Base-by-base conservation (phyloP, 1,139 yeast species). In the Yamadazyma songkhlaensis region DNA sequence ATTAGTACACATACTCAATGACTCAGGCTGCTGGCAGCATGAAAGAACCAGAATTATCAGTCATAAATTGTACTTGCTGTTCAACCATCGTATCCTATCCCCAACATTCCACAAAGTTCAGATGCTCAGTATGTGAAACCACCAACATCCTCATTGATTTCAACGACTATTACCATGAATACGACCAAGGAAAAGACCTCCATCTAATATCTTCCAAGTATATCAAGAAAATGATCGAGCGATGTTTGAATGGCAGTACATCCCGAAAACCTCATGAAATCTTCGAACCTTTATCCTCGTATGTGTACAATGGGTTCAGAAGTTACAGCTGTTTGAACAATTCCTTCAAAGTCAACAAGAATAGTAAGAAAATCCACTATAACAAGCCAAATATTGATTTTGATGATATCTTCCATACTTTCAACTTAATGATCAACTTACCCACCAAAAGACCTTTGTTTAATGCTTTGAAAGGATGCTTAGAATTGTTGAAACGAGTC, bases 371-470 rank as follows among this genome's bases (percentile, higher is more conserved):
- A 13, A 39, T 56, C 12, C 70, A 65, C 42, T 65, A 66, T 41
- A 61, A 69, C 13, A 58, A 67, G 11, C 67, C 73, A 15, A 75
- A 76, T 43, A 47, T 81, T n/a, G 61, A 81, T 48, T 60, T 60
- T 35, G 49, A 50, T 1, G 79, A 79, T 25, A 53, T 82, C 5
- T 53, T 57, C 1, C 56, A 63, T 14, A 58, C 67, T 7, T 82
- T 76, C 50, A 43, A 55, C 1, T 42, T 73, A 6, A 46, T 84
- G 6, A 50, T 68, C 21, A 58, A 60, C 13, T 58, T 82, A 4
- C 87, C 89, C 0, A 73, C 87, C 0, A 74, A 70, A 45, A 60
- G 77, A 39, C 90, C 89, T 0, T 64, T 78, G 31, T 75, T 64
- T 44, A 71, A 65, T 36, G 67, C 84, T 12, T 54, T 84, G 10